Evolutionary conservation across 2,329 filamentous ascomycete species (phyloP).

Genomic region (Botrytis tulipae): DNA sequence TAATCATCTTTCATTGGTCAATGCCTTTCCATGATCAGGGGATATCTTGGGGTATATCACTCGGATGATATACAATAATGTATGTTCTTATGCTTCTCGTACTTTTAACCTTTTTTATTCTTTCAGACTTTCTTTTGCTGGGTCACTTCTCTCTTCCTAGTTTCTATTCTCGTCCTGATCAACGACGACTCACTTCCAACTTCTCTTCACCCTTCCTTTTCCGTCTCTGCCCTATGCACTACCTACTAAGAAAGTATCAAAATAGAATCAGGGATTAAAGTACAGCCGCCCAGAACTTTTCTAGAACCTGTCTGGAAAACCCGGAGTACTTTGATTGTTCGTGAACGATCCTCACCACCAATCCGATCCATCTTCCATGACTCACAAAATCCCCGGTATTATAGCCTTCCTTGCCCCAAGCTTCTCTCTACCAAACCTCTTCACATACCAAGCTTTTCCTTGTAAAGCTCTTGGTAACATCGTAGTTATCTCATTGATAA

Average conservation of each 20-base stretch:
- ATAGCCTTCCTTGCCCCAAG: conserved; percentile 74
- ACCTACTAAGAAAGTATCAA: neutral
- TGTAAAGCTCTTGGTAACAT: conserved; percentile 86
- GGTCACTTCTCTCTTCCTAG: neutral
- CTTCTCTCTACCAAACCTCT: conserved; percentile 83
- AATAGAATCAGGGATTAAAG: neutral
- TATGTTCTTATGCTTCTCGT: conserved; percentile 4
- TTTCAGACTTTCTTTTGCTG: neutral
- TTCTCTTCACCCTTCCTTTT: neutral
- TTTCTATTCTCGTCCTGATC: neutral
- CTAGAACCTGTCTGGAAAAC: neutral
- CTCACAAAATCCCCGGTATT: conserved; percentile 49
- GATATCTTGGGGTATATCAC: neutral
- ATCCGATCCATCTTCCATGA: neutral
- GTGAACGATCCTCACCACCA: neutral
- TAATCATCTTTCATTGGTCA: neutral
- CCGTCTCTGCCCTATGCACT: neutral
- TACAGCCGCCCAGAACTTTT: neutral
- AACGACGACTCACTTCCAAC: neutral
- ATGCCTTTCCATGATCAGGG: neutral
- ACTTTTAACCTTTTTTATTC: neutral
- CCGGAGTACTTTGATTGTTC: no score
- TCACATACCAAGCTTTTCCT: conserved; percentile 81
- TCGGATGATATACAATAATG: neutral
- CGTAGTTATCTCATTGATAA: conserved; percentile 82